Evolutionary conservation across 179 eudicot genomes (phyloP).

Genomic region (Drosera spatulata): DNA sequence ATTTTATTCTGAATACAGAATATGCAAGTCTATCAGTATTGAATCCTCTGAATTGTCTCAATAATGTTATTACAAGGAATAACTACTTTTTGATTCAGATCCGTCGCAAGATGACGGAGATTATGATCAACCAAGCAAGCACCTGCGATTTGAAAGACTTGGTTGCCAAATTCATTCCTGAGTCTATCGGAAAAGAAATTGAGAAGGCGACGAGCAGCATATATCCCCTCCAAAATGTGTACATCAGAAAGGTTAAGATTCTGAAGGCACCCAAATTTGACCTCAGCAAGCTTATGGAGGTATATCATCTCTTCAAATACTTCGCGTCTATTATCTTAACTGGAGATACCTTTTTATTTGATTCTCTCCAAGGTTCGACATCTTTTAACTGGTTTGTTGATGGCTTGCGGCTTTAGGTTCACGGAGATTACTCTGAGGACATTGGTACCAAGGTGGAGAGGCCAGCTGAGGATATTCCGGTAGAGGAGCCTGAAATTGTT

Average conservation of each 20-base stretch:
- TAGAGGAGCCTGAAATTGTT: slow-evolving; percentile 11
- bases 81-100: slow-evolving; percentile 18
- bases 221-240: slow-evolving; percentile 55
- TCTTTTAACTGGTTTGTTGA: neutral
- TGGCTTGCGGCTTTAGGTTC: slow-evolving; percentile 3
- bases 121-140: slow-evolving; percentile 51
- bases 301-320: neutral
- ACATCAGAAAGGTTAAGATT: slow-evolving; percentile 57
- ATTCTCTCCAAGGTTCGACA: neutral
- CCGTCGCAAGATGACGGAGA: slow-evolving; percentile 58
- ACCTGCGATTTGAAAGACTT: slow-evolving; percentile 61
- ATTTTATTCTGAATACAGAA: neutral
- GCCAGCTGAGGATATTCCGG: slow-evolving; percentile 12
- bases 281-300: slow-evolving; percentile 70
- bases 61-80: neutral
- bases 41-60: slow-evolving; percentile 1
- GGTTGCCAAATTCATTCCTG: slow-evolving; percentile 60
- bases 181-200: slow-evolving; percentile 58
- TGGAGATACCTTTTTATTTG: neutral
- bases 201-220: slow-evolving; percentile 62
- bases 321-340: neutral
- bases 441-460: slow-evolving; percentile 13
- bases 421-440: slow-evolving; percentile 14
- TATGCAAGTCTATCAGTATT: neutral
- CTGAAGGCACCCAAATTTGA: slow-evolving; percentile 67